Evolutionary conservation across 2,329 filamentous ascomycete species (phyloP).

Genomic region (Cercospora sp.): DNA sequence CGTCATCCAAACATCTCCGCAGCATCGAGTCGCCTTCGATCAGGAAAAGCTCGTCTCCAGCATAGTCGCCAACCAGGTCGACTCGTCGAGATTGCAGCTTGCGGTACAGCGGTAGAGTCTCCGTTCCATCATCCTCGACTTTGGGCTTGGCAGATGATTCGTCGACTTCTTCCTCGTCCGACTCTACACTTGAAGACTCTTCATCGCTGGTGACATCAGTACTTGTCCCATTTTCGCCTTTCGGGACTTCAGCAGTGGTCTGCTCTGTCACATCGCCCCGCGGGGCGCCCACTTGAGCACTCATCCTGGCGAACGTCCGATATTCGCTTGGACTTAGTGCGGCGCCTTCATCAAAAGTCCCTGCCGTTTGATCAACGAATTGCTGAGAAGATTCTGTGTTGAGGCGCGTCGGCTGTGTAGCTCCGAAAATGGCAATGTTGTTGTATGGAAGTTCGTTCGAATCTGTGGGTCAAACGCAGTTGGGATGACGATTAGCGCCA

Average conservation of each 20-base stretch:
- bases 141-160: background rate
- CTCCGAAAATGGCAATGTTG: constrained; percentile 1
- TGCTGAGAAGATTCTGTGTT: background rate
- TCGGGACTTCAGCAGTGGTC: background rate
- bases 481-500: constrained; percentile 3
- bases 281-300: constrained; percentile 2
- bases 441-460: constrained; percentile 4
- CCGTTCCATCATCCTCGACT: background rate
- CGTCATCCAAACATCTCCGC: constrained; percentile 61
- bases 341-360: background rate
- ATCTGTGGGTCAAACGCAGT: constrained; percentile 5
- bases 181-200: background rate
- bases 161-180: constrained; percentile 6
- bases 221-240: background rate
- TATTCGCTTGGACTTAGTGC: background rate
- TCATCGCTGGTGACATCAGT: background rate
- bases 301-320: constrained; percentile 7
- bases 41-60: constrained; percentile 69
- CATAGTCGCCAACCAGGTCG: constrained; percentile 73
- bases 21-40: constrained; percentile 74
- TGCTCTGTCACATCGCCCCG: background rate
- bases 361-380: background rate
- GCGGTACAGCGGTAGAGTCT: constrained; percentile 40
- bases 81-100: constrained; percentile 50
- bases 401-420: background rate